These are phyloP conservation scores for Corchorus capsularis DNA, from an alignment of 345 rosid species.

Conservation along the genomic window DNA sequence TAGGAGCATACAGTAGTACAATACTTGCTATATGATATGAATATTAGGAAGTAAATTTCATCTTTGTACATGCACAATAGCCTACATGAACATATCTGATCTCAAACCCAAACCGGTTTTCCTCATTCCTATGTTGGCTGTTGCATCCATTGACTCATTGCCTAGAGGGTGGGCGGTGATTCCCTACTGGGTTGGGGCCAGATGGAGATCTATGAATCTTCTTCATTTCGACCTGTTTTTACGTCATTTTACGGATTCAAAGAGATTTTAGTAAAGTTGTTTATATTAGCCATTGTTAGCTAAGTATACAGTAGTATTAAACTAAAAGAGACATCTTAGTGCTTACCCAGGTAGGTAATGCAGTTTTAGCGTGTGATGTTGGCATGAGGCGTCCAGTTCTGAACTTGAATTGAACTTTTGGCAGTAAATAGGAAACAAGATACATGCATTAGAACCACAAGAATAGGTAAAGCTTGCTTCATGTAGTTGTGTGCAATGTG, in stretches of 20 bases:
- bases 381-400: slow-evolving; percentile 29
- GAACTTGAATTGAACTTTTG: slow-evolving; percentile 37
- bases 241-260: slow-evolving; percentile 19
- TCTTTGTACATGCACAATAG: slow-evolving; percentile 32
- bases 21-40: slow-evolving; percentile 18
- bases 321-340: slow-evolving; percentile 3
- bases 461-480: neutral
- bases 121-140: slow-evolving; percentile 15
- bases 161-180: slow-evolving; percentile 48
- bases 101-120: slow-evolving; percentile 3
- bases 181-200: slow-evolving; percentile 50
- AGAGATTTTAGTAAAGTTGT: neutral
- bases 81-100: slow-evolving; percentile 31
- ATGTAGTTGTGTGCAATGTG: neutral
- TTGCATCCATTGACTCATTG: slow-evolving; percentile 31
- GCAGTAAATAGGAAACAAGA: neutral
- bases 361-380: slow-evolving; percentile 23
- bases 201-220: slow-evolving; percentile 44
- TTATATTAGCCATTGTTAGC: neutral
- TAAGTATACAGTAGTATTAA: neutral
- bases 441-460: neutral
- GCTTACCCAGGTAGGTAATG: slow-evolving; percentile 40
- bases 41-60: slow-evolving; percentile 19
- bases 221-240: slow-evolving; percentile 41
- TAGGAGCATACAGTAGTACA: neutral